Base-by-base conservation (phyloP, 306 rosid genomes). In the Erythrophleum fordii region DNA sequence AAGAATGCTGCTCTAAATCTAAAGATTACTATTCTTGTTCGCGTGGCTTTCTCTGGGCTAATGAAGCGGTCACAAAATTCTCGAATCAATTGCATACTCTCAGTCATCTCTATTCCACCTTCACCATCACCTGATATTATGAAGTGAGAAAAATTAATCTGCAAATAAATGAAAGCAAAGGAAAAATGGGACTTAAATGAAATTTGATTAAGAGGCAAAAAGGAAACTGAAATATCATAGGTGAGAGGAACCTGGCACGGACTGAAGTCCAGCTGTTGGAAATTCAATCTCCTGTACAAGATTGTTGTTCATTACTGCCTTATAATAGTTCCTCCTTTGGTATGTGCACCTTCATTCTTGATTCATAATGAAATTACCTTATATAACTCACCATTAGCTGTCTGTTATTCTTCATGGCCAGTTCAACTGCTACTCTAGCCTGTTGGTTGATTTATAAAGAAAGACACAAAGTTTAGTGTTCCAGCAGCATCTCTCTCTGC, bases 51-150 rank as follows among this genome's bases (percentile, higher is more conserved):
- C 87, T 86, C 92, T 7, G 97, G 75, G 49, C 66, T 85, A 58
- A 93, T 51, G 62, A 82, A 87, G 82, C 60, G 48, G 46, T 93
- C 91, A 68, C 96, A 93, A 58, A 95, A 95, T 60, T 93, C 90
- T 51, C 94, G 98, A 79, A 95, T 95, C 80, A 95, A 75, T 90
- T 83, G 91, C 95, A 95, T 91, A 77, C 97, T 95, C 71, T 78
- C 98, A 4, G 98, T 93, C 98, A 95, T 91, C 85, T 95, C 99
- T 62, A 82, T 90, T 88, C 99, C 99, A 75, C 98, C 99, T 89
- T 95, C 99, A 9, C 99, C 98, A 55, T 95, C 98, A 77, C 99
- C 99, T 95, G 90, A 79, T 74, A 80, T 64, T 69, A 64, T 22
- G 11, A 56, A 66, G 66, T 42, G 28, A 59, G 22, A 77, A 17